These are phyloP conservation scores for Sporothrix curviconia DNA, from an alignment of 2,329 filamentous ascomycete genomes.

Conservation along the genomic window DNA sequence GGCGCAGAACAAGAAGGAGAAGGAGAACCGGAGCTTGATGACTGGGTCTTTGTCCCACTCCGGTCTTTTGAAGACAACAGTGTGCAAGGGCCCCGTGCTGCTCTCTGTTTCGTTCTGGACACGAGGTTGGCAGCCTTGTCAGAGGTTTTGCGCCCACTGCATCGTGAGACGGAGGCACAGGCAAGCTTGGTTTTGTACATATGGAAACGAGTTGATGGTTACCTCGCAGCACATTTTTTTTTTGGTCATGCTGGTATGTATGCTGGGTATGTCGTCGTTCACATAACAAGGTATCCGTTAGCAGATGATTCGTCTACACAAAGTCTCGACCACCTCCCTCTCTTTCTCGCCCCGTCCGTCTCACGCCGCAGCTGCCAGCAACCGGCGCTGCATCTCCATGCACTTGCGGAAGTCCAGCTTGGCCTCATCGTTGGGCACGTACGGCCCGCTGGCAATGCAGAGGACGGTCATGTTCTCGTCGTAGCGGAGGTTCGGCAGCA, in stretches of 20 bases:
- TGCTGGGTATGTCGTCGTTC: too few relatives aligned
- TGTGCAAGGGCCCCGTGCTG: conserved; percentile 5
- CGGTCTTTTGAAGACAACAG: not conserved
- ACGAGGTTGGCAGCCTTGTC: conserved; percentile 6
- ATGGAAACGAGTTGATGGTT: too few relatives aligned
- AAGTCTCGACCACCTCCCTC: too few relatives aligned
- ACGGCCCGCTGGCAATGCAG: conserved; percentile 85
- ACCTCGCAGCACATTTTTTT: too few relatives aligned
- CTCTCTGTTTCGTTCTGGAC: not conserved
- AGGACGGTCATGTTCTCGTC: conserved; percentile 87
- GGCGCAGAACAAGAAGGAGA: not conserved
- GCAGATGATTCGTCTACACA: too few relatives aligned
- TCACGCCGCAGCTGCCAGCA: conserved; percentile 7
- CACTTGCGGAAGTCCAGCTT: conserved; percentile 41
- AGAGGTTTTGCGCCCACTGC: too few relatives aligned
- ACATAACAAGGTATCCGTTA: too few relatives aligned
- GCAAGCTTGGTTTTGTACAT: too few relatives aligned
- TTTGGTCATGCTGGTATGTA: too few relatives aligned
- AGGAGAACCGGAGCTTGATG: not conserved
- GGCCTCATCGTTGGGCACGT: conserved; percentile 50
- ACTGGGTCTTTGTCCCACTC: not conserved
- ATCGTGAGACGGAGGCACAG: too few relatives aligned
- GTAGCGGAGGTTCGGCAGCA: conserved; percentile 79
- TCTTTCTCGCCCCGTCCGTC: too few relatives aligned
- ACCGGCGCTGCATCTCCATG: conserved; percentile 15